Conservation (phyloP, 169 alveolate species). For the Cytauxzoon felis region DNA sequence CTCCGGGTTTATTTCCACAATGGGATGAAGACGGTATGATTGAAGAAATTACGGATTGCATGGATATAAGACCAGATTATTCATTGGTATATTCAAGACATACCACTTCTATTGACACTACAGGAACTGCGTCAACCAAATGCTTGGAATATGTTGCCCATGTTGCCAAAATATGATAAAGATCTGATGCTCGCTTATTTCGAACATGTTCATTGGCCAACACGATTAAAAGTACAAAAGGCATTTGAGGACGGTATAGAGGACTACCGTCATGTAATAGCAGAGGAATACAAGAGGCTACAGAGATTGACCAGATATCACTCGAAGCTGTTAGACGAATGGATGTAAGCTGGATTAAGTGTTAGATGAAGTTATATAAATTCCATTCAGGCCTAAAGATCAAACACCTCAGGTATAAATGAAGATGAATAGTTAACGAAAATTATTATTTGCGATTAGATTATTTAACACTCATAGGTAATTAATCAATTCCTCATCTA, state of each 20-base stretch:
- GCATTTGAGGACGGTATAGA: conserved; percentile 72
- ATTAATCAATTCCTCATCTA: too few species aligned
- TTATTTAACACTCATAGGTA: background rate
- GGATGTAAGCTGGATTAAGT: conserved; percentile 36
- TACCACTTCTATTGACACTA: background rate
- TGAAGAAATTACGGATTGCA: conserved; percentile 67
- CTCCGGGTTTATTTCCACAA: conserved; percentile 72
- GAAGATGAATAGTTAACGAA: too few species aligned
- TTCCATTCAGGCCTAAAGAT: conserved; percentile 8
- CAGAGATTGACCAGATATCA: conserved; percentile 5
- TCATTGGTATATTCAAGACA: conserved; percentile 33
- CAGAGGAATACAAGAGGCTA: conserved; percentile 45
- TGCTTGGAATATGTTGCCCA: conserved; percentile 48
- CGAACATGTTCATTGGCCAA: conserved; percentile 74
- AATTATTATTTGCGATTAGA: too few species aligned
- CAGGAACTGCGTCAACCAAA: conserved; percentile 56
- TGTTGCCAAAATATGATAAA: conserved; percentile 53
- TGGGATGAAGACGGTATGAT: conserved; percentile 74
- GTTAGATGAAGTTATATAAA: background rate
- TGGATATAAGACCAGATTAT: conserved; percentile 63
- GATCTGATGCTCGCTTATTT: conserved; percentile 16
- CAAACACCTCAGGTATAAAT: too few species aligned
- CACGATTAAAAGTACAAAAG: conserved; percentile 65
- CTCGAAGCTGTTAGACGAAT: conserved; percentile 36
- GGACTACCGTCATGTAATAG: conserved; percentile 66